Base-by-base conservation (phyloP, 805 yeast genomes). In the Metschnikowia corniflorae region DNA sequence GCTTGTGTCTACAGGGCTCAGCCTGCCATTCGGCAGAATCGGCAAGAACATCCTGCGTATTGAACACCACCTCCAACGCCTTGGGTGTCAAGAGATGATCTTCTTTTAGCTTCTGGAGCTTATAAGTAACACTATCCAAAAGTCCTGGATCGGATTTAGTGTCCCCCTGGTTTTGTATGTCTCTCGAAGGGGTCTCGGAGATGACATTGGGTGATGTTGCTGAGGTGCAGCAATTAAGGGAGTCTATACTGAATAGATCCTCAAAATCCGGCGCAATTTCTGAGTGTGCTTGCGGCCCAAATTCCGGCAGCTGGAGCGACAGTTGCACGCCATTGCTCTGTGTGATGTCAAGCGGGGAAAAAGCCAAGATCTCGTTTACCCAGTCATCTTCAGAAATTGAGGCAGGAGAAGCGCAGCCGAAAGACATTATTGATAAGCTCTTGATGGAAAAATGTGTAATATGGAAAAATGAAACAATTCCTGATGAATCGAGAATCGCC, bases 31-130 rank as follows among this genome's bases (percentile, higher is more conserved):
- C 42, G 19, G 15, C 28, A 18, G 46, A 50, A 27, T 46, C 50
- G 31, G 50, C 54, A 28, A 58, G 49, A 20, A 57, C 53, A 24
- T 54, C 63, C 25, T 53, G 55, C 19, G 63, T 57, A 37, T 57
- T 52, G 40, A 58, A 58, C n/a, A 58, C 47, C 7, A 53, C 38
- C 37, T 58, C 62, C 28, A 58, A 44, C 3, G 53, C 49, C 26
- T 49, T 47, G 8, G 61, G 53, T 3, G 56, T 50, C 18, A 49
- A 34, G 33, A 50, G 42, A 18, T 53, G 41, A n/a, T 43, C 25
- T 24, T 47, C 42, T 16, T 47, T 46, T 33, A 51, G 40, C 32
- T 26, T 24, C 26, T 43, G 47, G 20, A 51, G 44, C 33, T 49
- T 50, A 29, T 29, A 17, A 43, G 46, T 47, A 30, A 55, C 49